Conservation (phyloP, 495 filamentous ascomycete species). For the Penicillium malachiteum region DNA sequence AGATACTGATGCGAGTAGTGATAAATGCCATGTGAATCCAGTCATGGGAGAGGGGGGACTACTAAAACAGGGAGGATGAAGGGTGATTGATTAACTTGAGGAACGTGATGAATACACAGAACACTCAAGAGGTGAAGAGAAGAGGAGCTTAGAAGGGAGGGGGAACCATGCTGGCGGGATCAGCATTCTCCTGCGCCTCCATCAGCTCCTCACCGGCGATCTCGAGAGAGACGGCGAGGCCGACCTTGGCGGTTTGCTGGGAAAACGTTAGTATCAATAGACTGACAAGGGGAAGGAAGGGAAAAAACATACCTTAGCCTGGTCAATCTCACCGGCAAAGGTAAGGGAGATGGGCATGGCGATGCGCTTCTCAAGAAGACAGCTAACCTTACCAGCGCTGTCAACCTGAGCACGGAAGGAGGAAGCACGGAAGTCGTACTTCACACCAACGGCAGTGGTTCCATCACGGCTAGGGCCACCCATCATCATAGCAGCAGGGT, state of each 20-base stretch:
- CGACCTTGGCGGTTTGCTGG: conserved; percentile 93
- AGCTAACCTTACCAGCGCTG: conserved; percentile 88
- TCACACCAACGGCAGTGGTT: conserved; percentile 85
- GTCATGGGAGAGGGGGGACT: conserved; percentile 36
- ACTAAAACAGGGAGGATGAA: conserved; percentile 48
- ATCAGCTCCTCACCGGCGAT: conserved; percentile 84
- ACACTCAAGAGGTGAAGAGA: conserved; percentile 5
- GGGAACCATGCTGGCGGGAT: conserved; percentile 45
- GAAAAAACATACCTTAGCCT: conserved; percentile 71
- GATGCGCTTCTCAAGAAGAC: conserved; percentile 91
- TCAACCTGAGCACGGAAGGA: conserved; percentile 96
- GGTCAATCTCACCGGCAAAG: conserved; percentile 97
- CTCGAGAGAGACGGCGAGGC: conserved; percentile 92
- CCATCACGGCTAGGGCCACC: conserved; percentile 76
- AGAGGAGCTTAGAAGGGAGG: conserved; percentile 56
- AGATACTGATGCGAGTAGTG: conserved; percentile 27
- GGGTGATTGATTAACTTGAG: conserved; percentile 33
- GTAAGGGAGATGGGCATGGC: conserved; percentile 86
- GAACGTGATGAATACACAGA: conserved; percentile 5
- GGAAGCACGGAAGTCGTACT: conserved; percentile 95
- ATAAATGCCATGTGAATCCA: conserved; percentile 36
- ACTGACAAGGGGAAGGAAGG: background rate
- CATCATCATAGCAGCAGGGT: conserved; percentile 61
- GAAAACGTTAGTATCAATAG: conserved; percentile 16
- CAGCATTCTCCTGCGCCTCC: conserved; percentile 78